Base-by-base conservation (phyloP, 2,329 filamentous ascomycete genomes). In the Stagonosporopsis cucurbitacearum region DNA sequence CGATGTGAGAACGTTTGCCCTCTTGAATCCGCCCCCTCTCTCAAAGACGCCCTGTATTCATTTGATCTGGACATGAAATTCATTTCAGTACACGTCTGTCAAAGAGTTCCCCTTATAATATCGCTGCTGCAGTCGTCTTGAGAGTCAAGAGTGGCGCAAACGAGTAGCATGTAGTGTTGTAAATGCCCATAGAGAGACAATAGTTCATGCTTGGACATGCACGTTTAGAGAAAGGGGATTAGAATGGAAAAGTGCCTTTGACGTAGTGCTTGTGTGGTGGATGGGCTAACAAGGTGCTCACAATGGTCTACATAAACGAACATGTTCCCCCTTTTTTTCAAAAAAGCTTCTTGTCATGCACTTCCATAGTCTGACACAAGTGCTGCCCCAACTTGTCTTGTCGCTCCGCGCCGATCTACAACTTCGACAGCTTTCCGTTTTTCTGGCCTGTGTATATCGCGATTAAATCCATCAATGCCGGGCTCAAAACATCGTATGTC, bases 401-500 rank as follows among this genome's bases (percentile, higher is more conserved):
- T 7, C 8, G n/a, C 4, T 32, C 30, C 2, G 9, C 15, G 6
- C 13, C n/a, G 4, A 20, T 52, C 44, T 67, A 69, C 55, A 70
- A 48, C 57, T 69, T 69, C 19, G 67, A 35, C 49, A 66, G 41
- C 63, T 62, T 66, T 9, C 77, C 77, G 3, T 68, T 65, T 63
- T 76, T 83, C 76, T 85, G 76, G 0, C 78, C 85, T 0, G 81
- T 83, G 68, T 77, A 86, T 1, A 83, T 81, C 8, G 69, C 67
- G 40, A 71, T 69, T 30, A 65, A 41, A 59, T 89, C 87, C 87
- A 89, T 89, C 66, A 90, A 73, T 3, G 78, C 58, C 17, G 87
- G 86, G 5, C 80, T 85, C 41, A 90, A 76, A 17, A 80, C 80
- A 72, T 90, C 87, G 69, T 89, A 90, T 2, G 82, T 79, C 76